phyloP scores from a whole-genome alignment of 2,329 filamentous ascomycete genomes.

The Calonectria montana region DNA sequence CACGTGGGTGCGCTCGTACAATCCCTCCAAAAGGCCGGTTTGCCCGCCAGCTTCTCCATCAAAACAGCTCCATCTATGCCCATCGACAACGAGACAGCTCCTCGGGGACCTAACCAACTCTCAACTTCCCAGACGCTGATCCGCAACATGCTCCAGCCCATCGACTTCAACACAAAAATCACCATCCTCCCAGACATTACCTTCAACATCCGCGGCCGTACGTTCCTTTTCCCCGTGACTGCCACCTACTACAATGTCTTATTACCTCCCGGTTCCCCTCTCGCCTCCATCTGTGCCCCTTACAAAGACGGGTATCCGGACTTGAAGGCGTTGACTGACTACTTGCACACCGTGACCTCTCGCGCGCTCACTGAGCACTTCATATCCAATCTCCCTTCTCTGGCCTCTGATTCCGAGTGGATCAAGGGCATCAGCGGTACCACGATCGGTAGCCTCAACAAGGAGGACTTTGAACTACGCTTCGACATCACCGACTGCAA shows the following conservation, averaged over 20 bases:
- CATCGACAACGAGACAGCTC: constrained; percentile 38
- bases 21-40: constrained; percentile 59
- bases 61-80: constrained; percentile 49
- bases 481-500: constrained; percentile 45
- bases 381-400: constrained; percentile 38
- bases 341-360: constrained; percentile 56
- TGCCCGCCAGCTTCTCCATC: constrained; percentile 57
- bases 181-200: constrained; percentile 56
- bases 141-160: constrained; percentile 54
- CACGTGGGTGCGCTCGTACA: constrained; percentile 58
- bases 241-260: constrained; percentile 59
- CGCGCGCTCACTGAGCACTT: constrained; percentile 54
- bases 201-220: constrained; percentile 58
- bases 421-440: constrained; percentile 47
- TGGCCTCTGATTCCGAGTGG: constrained; percentile 37
- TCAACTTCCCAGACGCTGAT: constrained; percentile 59
- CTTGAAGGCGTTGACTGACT: constrained; percentile 57
- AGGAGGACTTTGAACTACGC: constrained; percentile 44
- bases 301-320: constrained; percentile 58
- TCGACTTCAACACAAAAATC: constrained; percentile 57
- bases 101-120: constrained; percentile 50
- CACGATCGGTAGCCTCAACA: constrained; percentile 44
- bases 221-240: constrained; percentile 56
- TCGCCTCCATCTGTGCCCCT: constrained; percentile 56
- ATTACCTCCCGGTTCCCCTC: constrained; percentile 49